A percentile compares a stretch with the other conserved stretches of the same genome.
Evolutionary conservation across 75 land plant genomes (phyloP).

Genomic region (Isoetes taiwanensis): DNA sequence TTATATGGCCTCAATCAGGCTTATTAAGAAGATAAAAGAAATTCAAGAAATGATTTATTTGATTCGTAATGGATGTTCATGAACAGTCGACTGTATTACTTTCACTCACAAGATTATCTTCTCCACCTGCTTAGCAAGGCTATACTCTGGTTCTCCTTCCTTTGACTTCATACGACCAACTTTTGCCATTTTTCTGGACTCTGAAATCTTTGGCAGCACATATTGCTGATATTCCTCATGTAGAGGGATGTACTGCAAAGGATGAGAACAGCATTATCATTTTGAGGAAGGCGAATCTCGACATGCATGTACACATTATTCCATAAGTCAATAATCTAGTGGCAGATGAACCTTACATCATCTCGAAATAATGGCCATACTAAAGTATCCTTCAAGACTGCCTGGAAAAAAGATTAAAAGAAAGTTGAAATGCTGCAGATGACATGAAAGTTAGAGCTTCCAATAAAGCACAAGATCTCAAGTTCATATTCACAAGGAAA

Average conservation of each 20-base stretch:
- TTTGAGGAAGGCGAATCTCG: too few species aligned
- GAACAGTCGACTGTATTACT: too few species aligned
- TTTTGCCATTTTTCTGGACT: constrained; percentile 94
- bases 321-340: too few species aligned
- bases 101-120: constrained; percentile 84
- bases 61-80: too few species aligned
- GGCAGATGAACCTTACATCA: constrained; percentile 42
- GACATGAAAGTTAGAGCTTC: not conserved
- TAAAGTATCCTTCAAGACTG: constrained; percentile 76
- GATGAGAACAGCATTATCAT: not conserved
- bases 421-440: too few species aligned
- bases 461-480: not conserved
- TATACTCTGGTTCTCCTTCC: constrained; percentile 92
- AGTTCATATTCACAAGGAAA: too few species aligned
- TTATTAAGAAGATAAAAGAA: too few species aligned
- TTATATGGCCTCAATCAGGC: too few species aligned
- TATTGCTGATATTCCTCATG: constrained; percentile 94
- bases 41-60: too few species aligned
- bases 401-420: constrained; percentile 53
- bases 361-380: constrained; percentile 77
- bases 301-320: too few species aligned
- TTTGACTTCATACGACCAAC: constrained; percentile 86
- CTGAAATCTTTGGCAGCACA: constrained; percentile 80
- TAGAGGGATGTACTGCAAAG: constrained; percentile 53
- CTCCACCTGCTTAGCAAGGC: constrained; percentile 95